Evolutionary conservation across 106 monocot species (phyloP).

Genomic region (Dioscorea zingiberensis): DNA sequence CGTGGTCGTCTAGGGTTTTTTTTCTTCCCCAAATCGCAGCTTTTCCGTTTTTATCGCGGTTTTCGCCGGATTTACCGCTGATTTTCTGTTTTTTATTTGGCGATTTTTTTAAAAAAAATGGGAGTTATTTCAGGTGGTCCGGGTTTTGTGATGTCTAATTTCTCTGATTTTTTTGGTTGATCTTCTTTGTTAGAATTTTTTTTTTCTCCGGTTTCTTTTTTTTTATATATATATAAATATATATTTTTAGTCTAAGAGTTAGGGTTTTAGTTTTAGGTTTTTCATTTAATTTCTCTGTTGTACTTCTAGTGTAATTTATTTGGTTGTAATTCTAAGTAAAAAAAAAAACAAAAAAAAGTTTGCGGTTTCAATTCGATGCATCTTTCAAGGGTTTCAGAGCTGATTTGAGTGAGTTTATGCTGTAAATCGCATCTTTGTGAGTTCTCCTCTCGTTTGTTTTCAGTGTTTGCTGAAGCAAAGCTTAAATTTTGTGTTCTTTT

Average conservation of each 20-base stretch:
- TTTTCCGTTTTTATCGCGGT: neutral
- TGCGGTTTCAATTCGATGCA: neutral
- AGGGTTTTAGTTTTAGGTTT: slow-evolving; percentile 3
- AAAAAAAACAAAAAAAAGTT: neutral
- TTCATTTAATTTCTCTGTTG: neutral
- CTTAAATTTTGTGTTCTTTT: too few species aligned
- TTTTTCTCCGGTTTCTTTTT: slow-evolving; percentile 3
- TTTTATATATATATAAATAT: neutral
- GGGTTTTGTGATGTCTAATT: slow-evolving; percentile 4
- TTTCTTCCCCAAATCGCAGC: slow-evolving; percentile 10
- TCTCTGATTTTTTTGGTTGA: slow-evolving; percentile 19
- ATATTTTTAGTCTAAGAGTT: slow-evolving; percentile 2
- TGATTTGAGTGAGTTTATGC: too few species aligned
- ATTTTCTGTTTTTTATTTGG: slow-evolving; percentile 20
- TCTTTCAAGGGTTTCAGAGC: neutral
- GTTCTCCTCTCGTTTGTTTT: too few species aligned
- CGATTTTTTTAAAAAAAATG: slow-evolving; percentile 28
- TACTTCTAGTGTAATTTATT: slow-evolving; percentile 15
- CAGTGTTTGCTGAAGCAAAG: too few species aligned
- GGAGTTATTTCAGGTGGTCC: slow-evolving; percentile 13
- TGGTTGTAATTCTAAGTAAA: neutral
- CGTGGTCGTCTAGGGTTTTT: slow-evolving; percentile 8
- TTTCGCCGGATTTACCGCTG: slow-evolving; percentile 4
- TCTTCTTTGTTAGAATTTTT: slow-evolving; percentile 29
- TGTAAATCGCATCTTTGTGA: too few species aligned